Base-by-base conservation (phyloP, 2,329 filamentous ascomycete species). In the Ascocoryne sarcoides region DNA sequence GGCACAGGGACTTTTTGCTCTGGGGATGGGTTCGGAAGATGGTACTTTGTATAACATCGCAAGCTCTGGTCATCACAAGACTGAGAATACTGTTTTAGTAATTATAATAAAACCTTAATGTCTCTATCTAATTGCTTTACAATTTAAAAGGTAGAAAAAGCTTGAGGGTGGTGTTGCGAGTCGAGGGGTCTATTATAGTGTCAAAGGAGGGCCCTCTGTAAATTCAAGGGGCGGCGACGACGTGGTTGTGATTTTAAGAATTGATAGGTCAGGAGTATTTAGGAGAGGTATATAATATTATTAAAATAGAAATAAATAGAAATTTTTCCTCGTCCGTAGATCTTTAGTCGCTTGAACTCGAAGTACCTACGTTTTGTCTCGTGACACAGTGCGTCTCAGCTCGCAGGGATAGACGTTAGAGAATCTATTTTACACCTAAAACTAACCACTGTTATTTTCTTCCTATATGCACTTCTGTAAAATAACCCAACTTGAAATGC, bases 391-490 rank as follows among this genome's bases (percentile, higher is more conserved):
- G 45, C 28, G 40, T 48, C 40, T 48, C 43, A 40, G 19, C 16
- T 46, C 45, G 30, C 36, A 48, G 39, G 43, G 45, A 48, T 21
- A 36, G 45, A 47, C 43, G 42, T 45, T 45, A 45, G n/a, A n/a
- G n/a, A n/a, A n/a, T n/a, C n/a, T n/a, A n/a, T n/a, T n/a, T n/a
- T n/a, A n/a, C n/a, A n/a, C n/a, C n/a, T n/a, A n/a, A n/a, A n/a
- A n/a, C n/a, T n/a, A n/a, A n/a, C n/a, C n/a, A n/a, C n/a, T n/a
- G n/a, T n/a, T n/a, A n/a, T n/a, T n/a, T n/a, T n/a, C n/a, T n/a
- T n/a, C n/a, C n/a, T n/a, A n/a, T n/a, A n/a, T n/a, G n/a, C n/a
- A n/a, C n/a, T n/a, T n/a, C n/a, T n/a, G n/a, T n/a, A n/a, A n/a
- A n/a, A n/a, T n/a, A n/a, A n/a, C n/a, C n/a, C n/a, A n/a, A n/a